These are phyloP conservation scores for Strobilomyces dryophilus DNA, from an alignment of 768 basidiomycete genomes.

Conservation along the genomic window DNA sequence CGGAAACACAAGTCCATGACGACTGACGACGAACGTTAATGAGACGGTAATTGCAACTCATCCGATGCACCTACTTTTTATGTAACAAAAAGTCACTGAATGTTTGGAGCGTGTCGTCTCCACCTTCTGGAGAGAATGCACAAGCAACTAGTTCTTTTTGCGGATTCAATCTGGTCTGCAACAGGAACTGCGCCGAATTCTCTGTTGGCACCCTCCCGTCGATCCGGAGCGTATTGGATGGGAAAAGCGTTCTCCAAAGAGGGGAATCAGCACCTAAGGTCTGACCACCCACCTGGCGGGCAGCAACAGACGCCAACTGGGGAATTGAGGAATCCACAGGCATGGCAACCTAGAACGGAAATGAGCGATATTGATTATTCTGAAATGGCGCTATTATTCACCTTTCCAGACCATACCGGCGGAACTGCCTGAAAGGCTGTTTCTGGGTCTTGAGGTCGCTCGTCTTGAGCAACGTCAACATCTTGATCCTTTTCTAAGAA, in stretches of 20 bases:
- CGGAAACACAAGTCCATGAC: conserved; percentile 82
- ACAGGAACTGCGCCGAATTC: conserved; percentile 74
- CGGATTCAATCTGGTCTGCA: conserved; percentile 72
- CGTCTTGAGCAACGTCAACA: conserved; percentile 20
- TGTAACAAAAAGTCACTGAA: conserved; percentile 64
- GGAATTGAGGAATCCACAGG: conserved; percentile 69
- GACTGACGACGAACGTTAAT: conserved; percentile 42
- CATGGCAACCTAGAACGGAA: conserved; percentile 61
- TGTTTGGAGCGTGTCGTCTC: conserved; percentile 48
- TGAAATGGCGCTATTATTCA: conserved; percentile 31
- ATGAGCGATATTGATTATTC: conserved; percentile 8
- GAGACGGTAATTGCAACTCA: conserved; percentile 7
- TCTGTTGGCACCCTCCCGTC: conserved; percentile 80
- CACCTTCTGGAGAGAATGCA: conserved; percentile 57
- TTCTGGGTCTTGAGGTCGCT: conserved; percentile 38
- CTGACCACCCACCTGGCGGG: conserved; percentile 79
- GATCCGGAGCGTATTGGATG: conserved; percentile 62
- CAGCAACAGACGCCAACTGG: conserved; percentile 61
- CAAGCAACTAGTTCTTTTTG: conserved; percentile 78
- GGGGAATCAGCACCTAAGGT: conserved; percentile 49
- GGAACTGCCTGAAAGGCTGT: conserved; percentile 52
- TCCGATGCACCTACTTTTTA: conserved; percentile 55
- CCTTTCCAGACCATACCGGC: conserved; percentile 73
- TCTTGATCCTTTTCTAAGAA: conserved; percentile 63
- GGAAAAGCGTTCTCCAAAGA: conserved; percentile 77